Conservation (phyloP, 352 stramenopile species). For the Thalassiosira mediterranea region DNA sequence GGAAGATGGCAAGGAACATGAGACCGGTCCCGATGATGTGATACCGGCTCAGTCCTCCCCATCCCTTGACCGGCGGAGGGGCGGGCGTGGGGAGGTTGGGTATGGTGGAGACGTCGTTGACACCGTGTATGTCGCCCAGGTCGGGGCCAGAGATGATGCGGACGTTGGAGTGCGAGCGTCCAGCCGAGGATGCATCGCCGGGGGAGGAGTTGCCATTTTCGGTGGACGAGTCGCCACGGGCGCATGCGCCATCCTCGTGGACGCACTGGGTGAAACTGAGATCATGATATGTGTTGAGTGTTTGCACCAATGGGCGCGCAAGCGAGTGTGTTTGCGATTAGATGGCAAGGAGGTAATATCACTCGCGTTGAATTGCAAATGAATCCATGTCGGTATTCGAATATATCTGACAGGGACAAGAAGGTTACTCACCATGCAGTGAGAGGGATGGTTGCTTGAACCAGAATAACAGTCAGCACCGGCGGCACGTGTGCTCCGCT, state of each 20-base stretch:
- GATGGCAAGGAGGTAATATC: too few species aligned
- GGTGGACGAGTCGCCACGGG: not conserved
- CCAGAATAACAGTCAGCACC: conserved; percentile 76
- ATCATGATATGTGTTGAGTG: not conserved
- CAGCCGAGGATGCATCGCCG: not conserved
- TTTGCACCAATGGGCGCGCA: too few species aligned
- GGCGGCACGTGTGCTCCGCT: conserved; percentile 74
- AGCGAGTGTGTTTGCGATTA: too few species aligned
- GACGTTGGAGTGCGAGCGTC: conserved; percentile 16
- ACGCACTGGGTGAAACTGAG: conserved; percentile 66
- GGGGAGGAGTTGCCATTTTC: conserved; percentile 10
- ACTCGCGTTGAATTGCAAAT: too few species aligned
- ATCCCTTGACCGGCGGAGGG: conserved; percentile 46
- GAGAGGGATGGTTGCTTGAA: conserved; percentile 74
- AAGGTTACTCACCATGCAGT: conserved; percentile 63
- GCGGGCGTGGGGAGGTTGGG: conserved; percentile 17
- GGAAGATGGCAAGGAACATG: conserved; percentile 67
- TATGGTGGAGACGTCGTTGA: conserved; percentile 20
- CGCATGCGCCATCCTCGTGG: conserved; percentile 65
- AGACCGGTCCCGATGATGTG: conserved; percentile 70
- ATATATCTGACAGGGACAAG: not conserved
- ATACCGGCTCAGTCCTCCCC: conserved; percentile 60
- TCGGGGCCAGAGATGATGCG: conserved; percentile 11
- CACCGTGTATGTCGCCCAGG: not conserved
- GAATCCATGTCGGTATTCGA: too few species aligned